Conservation (phyloP, 768 basidiomycete genomes). For the Neoboletus brunneissimus region DNA sequence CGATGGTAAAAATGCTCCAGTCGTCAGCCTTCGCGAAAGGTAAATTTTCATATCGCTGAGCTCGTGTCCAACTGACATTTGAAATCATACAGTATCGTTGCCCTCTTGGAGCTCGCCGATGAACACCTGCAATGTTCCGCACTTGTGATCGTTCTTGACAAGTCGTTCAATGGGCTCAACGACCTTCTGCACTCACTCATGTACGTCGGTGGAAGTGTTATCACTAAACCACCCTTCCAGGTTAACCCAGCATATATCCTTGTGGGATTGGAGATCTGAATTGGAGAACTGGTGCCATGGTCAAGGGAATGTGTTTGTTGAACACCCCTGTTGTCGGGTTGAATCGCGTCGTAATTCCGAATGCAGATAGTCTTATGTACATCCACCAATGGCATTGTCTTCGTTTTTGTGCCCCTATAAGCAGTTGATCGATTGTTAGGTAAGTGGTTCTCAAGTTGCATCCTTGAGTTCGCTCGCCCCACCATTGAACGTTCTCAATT, state of each 20-base stretch:
- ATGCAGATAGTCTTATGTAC: constrained; percentile 12
- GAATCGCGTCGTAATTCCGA: constrained; percentile 10
- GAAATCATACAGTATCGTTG: constrained; percentile 61
- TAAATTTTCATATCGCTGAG: constrained; percentile 29
- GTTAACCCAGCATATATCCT: constrained; percentile 77
- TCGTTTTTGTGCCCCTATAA: neutral
- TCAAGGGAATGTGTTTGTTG: constrained; percentile 28
- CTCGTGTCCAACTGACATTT: constrained; percentile 1
- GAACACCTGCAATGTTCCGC: constrained; percentile 76
- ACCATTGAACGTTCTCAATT: neutral
- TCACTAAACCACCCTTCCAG: constrained; percentile 76
- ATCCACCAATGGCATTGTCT: neutral
- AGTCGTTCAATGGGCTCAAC: constrained; percentile 65
- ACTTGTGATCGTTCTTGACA: constrained; percentile 77
- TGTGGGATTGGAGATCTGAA: constrained; percentile 79
- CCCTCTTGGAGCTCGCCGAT: constrained; percentile 83
- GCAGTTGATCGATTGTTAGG: neutral
- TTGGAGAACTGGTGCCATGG: constrained; percentile 5
- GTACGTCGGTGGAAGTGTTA: constrained; percentile 87
- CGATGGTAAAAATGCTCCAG: constrained; percentile 77
- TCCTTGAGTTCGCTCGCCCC: neutral
- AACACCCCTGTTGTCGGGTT: constrained; percentile 25
- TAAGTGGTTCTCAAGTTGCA: neutral
- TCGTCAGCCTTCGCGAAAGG: constrained; percentile 83
- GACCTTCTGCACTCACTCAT: constrained; percentile 84